Evolutionary conservation across 2,329 filamentous ascomycete species (phyloP), one percentile per base, ranked within the genome.

Genomic region (Emergomyces orientalis): DNA sequence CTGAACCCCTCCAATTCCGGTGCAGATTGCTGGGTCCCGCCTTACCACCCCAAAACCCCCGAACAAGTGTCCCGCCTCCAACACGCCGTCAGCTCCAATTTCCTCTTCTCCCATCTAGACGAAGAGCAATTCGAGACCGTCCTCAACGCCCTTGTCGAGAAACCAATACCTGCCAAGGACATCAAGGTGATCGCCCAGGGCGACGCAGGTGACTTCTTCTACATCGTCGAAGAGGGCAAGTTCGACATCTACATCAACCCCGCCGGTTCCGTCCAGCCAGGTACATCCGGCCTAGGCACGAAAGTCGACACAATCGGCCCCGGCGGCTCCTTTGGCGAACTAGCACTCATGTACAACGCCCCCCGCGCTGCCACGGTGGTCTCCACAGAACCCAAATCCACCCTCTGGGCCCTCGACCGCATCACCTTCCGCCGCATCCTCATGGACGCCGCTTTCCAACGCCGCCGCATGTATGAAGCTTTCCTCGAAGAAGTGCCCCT

Each of bases 341-440:
- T 99, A 63, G 94, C 94, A 14, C 82, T 99, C 71, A 97, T 99
- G 94, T 97, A 99, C 80, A 97, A 97, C 72, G 91, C 94, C 27
- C 94, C 94, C 32, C 90, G 94, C 72, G 94, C 94, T 51, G 94
- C 94, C 3, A 97, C 94, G 0, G 90, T 99, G 64, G 84, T 95
- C 65, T 96, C 90, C 37, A 86, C 88, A 14, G 90, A 95, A 70
- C 75, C 87, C 2, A 79, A 84, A 41, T 92, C 89, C 71, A 92
- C 88, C 3, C 83, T 99, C 11, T 99, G 94, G 94, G 91, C 91
- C 25, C 82, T 99, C 59, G 94, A 99, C 74, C 90, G 94, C 61
- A 84, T 97, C 66, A 99, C 94, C 11, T 99, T 99, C 83, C 91
- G 94, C 69, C 90, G 94, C 65, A 97, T 99, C 67, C 82, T 99